Conservation (phyloP, 163 green algal genomes). For the Scenedesmus sp. region DNA sequence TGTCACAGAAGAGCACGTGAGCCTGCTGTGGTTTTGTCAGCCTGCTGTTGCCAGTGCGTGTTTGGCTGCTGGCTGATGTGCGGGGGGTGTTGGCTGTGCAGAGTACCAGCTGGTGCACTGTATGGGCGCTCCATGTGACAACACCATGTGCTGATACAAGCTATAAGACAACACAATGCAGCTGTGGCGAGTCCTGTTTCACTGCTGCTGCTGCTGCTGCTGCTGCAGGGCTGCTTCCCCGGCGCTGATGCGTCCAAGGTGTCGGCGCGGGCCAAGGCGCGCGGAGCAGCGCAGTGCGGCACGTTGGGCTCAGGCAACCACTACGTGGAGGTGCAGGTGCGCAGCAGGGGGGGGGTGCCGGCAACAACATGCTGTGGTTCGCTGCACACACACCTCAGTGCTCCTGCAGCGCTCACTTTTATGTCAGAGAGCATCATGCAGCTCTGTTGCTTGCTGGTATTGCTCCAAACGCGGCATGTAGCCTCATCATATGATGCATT, state of each 20-base stretch:
- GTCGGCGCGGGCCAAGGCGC: slow-evolving; percentile 72
- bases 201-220: background rate
- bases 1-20: slow-evolving; percentile 59
- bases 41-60: background rate
- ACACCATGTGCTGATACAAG: no score
- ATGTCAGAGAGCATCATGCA: no score
- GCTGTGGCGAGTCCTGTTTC: background rate
- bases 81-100: no score
- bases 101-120: no score
- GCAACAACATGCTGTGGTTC: no score
- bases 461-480: no score
- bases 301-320: slow-evolving; percentile 80
- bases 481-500: no score
- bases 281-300: slow-evolving; percentile 71
- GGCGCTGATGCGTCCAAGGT: slow-evolving; percentile 64
- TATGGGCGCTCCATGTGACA: no score
- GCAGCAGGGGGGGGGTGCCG: background rate
- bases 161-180: background rate
- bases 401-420: no score
- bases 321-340: slow-evolving; percentile 76
- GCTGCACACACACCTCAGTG: no score
- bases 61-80: background rate
- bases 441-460: no score
- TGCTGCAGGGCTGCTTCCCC: slow-evolving; percentile 56
- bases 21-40: background rate